A percentile compares a stretch with the other conserved stretches of the same genome.
phyloP scores from a whole-genome alignment of 148 eudicot species.

The Cornus controversa region DNA sequence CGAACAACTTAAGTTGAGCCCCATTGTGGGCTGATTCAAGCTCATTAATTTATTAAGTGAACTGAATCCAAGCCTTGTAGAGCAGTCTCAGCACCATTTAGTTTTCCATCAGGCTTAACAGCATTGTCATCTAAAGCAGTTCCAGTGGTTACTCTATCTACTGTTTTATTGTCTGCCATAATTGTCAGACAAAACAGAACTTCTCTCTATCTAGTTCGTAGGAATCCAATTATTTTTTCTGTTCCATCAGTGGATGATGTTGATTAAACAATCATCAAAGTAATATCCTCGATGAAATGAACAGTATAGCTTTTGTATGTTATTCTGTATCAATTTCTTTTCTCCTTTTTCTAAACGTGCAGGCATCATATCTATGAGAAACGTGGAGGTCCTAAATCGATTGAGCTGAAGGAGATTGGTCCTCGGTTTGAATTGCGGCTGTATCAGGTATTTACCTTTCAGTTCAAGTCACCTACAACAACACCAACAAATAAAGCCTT shows the following conservation, averaged over 20 bases:
- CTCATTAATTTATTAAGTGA: not conserved
- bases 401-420: slow-evolving; percentile 90
- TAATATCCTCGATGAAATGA: not conserved
- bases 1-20: not conserved
- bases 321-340: not conserved
- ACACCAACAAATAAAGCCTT: no score
- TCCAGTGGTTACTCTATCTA: not conserved
- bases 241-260: not conserved
- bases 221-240: not conserved
- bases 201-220: not conserved
- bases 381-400: slow-evolving; percentile 84
- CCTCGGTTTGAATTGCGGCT: slow-evolving; percentile 90
- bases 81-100: not conserved
- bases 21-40: not conserved
- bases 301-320: no score
- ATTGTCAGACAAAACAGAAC: not conserved
- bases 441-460: slow-evolving; percentile 52
- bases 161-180: not conserved
- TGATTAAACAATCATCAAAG: not conserved
- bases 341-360: slow-evolving; percentile 12
- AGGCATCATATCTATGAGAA: slow-evolving; percentile 92
- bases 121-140: not conserved
- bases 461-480: not conserved
- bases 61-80: not conserved
- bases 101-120: not conserved